Conservation (phyloP, 345 rosid species). For the Populus euphratica region DNA sequence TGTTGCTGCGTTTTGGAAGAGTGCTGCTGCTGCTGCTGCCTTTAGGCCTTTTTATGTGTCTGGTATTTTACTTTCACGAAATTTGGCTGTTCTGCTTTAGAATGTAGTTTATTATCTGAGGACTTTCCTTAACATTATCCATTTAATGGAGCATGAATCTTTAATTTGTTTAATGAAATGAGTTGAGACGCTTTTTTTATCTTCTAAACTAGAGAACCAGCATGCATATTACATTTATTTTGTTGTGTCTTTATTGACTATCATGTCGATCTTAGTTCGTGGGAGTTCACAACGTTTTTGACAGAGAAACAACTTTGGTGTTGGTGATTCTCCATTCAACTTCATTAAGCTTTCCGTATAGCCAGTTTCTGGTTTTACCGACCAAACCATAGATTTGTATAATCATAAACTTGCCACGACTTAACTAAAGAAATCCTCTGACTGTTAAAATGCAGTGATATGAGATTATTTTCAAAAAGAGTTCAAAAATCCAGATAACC, state of each 20-base stretch:
- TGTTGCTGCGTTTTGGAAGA: slow-evolving; percentile 20
- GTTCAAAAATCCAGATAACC: no score
- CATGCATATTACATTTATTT: not conserved
- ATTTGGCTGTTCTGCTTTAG: not conserved
- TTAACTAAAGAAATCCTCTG: no score
- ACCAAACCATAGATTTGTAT: no score
- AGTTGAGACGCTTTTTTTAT: not conserved
- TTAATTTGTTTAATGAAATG: not conserved
- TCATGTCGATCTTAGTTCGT: not conserved
- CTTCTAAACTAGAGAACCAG: not conserved
- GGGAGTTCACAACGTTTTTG: no score
- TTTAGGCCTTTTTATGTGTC: not conserved
- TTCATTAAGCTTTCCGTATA: no score
- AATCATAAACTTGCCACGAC: no score
- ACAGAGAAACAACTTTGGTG: no score
- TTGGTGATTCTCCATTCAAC: no score
- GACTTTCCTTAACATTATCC: not conserved
- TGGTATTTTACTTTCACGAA: not conserved
- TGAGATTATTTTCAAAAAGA: no score
- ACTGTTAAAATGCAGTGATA: no score
- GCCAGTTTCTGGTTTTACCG: no score
- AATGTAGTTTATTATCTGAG: not conserved
- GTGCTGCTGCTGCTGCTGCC: slow-evolving; percentile 1
- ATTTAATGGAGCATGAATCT: not conserved
- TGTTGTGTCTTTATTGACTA: not conserved